phyloP scores from a whole-genome alignment of 345 rosid genomes.

The Combretum micranthum region DNA sequence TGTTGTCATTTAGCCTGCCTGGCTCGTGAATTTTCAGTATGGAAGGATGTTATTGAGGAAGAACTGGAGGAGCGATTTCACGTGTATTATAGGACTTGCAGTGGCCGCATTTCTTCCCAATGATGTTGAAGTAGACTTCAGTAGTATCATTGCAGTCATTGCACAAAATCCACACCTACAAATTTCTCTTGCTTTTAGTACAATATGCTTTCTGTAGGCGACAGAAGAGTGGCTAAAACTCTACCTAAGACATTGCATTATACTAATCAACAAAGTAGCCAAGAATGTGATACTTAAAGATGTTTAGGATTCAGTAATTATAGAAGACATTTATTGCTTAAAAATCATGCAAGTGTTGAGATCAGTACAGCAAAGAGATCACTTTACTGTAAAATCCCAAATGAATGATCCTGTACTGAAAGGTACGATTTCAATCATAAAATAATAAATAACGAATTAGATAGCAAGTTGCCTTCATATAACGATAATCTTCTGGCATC shows the following conservation, averaged over 20 bases:
- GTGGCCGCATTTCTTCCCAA: constrained; percentile 90
- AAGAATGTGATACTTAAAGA: not conserved
- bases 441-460: constrained; percentile 9
- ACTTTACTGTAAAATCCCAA: too few species aligned
- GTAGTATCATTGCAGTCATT: constrained; percentile 97
- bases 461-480: constrained; percentile 53
- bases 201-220: not conserved
- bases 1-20: too few species aligned
- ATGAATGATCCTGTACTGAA: too few species aligned
- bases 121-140: constrained; percentile 79
- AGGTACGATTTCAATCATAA: too few species aligned
- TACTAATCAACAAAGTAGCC: not conserved
- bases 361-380: too few species aligned
- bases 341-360: too few species aligned
- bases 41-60: constrained; percentile 45
- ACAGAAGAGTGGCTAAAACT: not conserved
- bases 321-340: too few species aligned
- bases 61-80: constrained; percentile 71
- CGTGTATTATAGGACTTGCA: constrained; percentile 94
- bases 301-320: not conserved
- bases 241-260: not conserved
- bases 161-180: constrained; percentile 96
- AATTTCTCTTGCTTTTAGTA: constrained; percentile 1
- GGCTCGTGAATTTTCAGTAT: not conserved
- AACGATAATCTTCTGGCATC: constrained; percentile 87